Conservation (phyloP, 495 filamentous ascomycete genomes). For the Aspergillus funiculosus region DNA sequence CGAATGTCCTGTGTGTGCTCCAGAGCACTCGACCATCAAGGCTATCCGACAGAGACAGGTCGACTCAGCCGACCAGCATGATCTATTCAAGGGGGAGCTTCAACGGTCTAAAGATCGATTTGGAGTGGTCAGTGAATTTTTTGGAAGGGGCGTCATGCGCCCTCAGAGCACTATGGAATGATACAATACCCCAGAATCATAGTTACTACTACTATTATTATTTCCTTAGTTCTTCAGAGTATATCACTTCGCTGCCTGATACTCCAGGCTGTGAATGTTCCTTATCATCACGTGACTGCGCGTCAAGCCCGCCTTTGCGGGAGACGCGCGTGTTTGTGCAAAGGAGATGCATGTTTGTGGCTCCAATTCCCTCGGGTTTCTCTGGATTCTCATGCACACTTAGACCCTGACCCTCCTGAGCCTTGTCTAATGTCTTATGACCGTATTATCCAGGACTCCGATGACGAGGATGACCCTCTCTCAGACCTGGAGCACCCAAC, state of each 20-base stretch:
- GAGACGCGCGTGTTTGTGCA: conserved; percentile 17
- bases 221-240: background rate
- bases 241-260: conserved; percentile 7
- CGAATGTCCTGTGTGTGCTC: conserved; percentile 80
- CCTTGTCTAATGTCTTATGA: conserved; percentile 32
- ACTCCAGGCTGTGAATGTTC: background rate
- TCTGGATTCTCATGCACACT: no score
- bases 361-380: no score
- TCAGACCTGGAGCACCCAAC: conserved; percentile 23
- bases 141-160: conserved; percentile 85
- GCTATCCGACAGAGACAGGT: conserved; percentile 82
- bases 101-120: conserved; percentile 77
- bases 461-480: conserved; percentile 44
- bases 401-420: no score
- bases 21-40: conserved; percentile 76
- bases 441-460: conserved; percentile 47
- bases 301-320: conserved; percentile 14
- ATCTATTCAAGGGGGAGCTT: conserved; percentile 78
- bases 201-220: no score
- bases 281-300: conserved; percentile 37
- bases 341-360: no score
- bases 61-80: conserved; percentile 82
- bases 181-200: conserved; percentile 9
- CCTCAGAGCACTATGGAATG: conserved; percentile 40
- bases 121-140: conserved; percentile 85